Base-by-base conservation (phyloP, 2,329 filamentous ascomycete species). In the Fusarium subglutinans region DNA sequence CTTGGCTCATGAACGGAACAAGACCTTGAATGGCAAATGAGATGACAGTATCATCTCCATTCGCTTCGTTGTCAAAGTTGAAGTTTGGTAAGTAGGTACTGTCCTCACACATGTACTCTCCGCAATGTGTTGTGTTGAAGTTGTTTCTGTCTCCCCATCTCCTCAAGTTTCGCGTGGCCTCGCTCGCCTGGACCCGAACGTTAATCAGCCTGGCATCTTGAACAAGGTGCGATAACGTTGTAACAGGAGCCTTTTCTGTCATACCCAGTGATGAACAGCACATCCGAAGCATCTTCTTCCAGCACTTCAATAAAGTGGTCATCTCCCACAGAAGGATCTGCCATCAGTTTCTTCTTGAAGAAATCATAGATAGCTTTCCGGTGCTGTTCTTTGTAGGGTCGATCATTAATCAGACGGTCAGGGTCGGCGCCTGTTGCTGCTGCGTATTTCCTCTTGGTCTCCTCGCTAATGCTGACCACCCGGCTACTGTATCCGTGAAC, bases 261-360 rank as follows among this genome's bases (percentile, higher is more conserved):
- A 91, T 88, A 0, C 90, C 90, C 90, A 1, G 90, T 92, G 72
- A 93, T 87, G 1, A 92, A 65, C 48, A 92, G 80, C 54, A 91
- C 88, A 63, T 91, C 87, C 5, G 84, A 81, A 78, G 84, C 83
- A 56, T 83, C 82, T 18, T 70, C 63, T 40, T 81, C 24, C 6
- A 91, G 86, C 5, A 86, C 79, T 30, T 82, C 66, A 45, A 87
- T 59, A 68, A 91, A 90, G 75, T 88, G 83, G 62, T 89, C 84
- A 71, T 88, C 80, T 70, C 81, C 86, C 22, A 91, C 81, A 44
- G 54, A 72, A 10, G 68, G 88, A 87, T 47, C 82, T 81, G 75
- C 82, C 66, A 35, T 74, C 44, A 87, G 75, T 76, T 89, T 86
- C 1, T 78, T 66, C 51, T 86, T 73, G 79, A 86, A 92, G 69